These are phyloP conservation scores for Talaromyces rugulosus DNA, from an alignment of 2,329 filamentous ascomycete species.

Conservation along the genomic window DNA sequence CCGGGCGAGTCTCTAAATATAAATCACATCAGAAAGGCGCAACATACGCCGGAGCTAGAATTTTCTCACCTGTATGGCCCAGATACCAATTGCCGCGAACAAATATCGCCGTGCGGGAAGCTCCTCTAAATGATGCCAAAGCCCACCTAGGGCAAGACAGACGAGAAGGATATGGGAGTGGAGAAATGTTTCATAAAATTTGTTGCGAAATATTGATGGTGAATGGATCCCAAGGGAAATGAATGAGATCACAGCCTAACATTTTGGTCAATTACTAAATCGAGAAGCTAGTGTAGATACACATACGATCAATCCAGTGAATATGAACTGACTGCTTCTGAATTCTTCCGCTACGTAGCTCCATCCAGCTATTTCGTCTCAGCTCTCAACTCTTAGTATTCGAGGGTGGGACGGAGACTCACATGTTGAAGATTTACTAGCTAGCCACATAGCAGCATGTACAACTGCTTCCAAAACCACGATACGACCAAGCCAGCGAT, in stretches of 20 bases:
- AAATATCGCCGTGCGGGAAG: constrained; percentile 64
- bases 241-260: constrained; percentile 31
- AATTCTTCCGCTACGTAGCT: background rate
- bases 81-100: constrained; percentile 66
- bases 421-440: background rate
- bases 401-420: background rate
- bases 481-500: constrained; percentile 74
- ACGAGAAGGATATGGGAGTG: constrained; percentile 74
- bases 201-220: constrained; percentile 72
- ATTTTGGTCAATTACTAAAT: too few relatives aligned
- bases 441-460: constrained; percentile 53
- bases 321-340: background rate
- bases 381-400: background rate
- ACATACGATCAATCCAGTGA: background rate
- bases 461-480: constrained; percentile 65
- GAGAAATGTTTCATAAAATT: constrained; percentile 90
- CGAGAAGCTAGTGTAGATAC: too few relatives aligned
- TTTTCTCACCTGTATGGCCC: background rate
- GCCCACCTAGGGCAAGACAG: constrained; percentile 59
- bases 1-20: background rate
- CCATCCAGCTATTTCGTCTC: background rate
- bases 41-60: background rate
- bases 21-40: background rate
- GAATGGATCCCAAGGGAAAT: constrained; percentile 63
- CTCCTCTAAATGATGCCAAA: constrained; percentile 70